A percentile compares a stretch with the other conserved stretches of the same genome.
These are phyloP conservation scores for Xylaria sp. DNA, from an alignment of 2,329 filamentous ascomycete genomes.

Conservation along the genomic window DNA sequence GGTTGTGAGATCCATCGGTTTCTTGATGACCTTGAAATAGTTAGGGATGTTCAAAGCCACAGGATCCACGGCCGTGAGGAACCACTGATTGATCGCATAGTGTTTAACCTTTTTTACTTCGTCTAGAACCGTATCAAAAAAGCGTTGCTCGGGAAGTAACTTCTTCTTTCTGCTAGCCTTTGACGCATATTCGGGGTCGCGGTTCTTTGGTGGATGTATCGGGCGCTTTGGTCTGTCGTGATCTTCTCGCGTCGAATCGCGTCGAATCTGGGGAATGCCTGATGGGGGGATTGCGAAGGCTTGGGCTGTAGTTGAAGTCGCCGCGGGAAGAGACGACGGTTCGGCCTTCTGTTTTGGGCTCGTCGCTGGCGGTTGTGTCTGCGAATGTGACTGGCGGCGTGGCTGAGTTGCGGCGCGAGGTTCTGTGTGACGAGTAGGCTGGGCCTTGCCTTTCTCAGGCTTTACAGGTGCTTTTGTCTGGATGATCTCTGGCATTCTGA, in stretches of 20 bases:
- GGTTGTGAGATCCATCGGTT: constrained; percentile 94
- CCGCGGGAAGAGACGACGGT: constrained; percentile 48
- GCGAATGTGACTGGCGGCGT: constrained; percentile 50
- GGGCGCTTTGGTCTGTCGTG: constrained; percentile 88
- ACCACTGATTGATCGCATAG: constrained; percentile 74
- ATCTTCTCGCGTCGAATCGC: constrained; percentile 82
- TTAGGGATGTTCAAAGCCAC: constrained; percentile 93
- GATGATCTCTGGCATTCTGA: constrained; percentile 57
- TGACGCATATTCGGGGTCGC: constrained; percentile 87
- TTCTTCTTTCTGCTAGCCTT: constrained; percentile 88
- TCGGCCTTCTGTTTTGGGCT: constrained; percentile 53
- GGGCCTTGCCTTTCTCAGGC: constrained; percentile 67
- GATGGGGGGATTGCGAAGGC: constrained; percentile 82
- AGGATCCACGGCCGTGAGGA: constrained; percentile 87
- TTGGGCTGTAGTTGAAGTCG: constrained; percentile 58
- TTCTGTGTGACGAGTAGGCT: constrained; percentile 59
- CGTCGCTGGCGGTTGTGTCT: constrained; percentile 49
- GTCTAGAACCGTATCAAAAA: constrained; percentile 83
- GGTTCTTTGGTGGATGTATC: constrained; percentile 89
- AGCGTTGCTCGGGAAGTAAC: constrained; percentile 86
- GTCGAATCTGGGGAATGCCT: constrained; percentile 83
- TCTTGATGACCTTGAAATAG: constrained; percentile 94
- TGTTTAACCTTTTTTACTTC: constrained; percentile 83
- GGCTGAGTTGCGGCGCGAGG: constrained; percentile 54
- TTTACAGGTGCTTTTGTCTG: constrained; percentile 66